Base-by-base conservation (phyloP, 2,329 filamentous ascomycete genomes). In the Penicillium verrucosum region DNA sequence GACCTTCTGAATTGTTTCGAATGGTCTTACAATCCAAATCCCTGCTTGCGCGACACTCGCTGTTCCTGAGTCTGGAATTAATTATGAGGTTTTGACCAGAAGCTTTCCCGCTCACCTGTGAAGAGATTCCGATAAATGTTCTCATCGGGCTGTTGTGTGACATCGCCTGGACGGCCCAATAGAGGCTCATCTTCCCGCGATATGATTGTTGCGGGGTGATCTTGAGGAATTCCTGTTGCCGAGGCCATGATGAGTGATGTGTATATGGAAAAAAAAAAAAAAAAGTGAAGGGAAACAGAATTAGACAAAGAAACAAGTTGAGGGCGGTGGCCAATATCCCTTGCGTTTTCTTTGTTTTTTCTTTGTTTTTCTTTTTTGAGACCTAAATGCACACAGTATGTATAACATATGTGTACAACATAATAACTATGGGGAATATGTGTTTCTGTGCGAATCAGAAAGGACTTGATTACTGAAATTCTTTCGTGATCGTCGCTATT, bases 21-120 rank as follows among this genome's bases (percentile, higher is more conserved):
- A 30, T 38, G 18, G 1, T 69, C 80, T 68, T 70, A 85, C 82
- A 61, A 96, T 83, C 75, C 90, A 78, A 54, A 87, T 84, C 54
- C 91, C 93, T 42, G 84, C 82, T 75, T 97, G 92, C 40, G 91
- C 89, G 58, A 97, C 75, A 58, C 88, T 81, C 55, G 85, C 93
- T 16, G 92, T 96, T 61, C 91, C 92, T 94, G 12, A 40, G 18
- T 14, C 12, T 34, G 16, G 21, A 23, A 34, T 52, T 14, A 41
- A 68, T 36, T 12, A 3, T 36, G 3, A 47, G 37, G 8, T 21
- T 27, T 36, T 7, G 6, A 38, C 36, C 3, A 5, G 29, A 62
- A 23, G 9, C 9, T 37, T 25, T 48, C 27, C 21, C 12, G 65
- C 80, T 62, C 79, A 93, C 92, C 92, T 37, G 89, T 82, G 60